These are phyloP conservation scores for Paecilomyces fulvus DNA, from an alignment of 2,329 filamentous ascomycete species.

Conservation along the genomic window DNA sequence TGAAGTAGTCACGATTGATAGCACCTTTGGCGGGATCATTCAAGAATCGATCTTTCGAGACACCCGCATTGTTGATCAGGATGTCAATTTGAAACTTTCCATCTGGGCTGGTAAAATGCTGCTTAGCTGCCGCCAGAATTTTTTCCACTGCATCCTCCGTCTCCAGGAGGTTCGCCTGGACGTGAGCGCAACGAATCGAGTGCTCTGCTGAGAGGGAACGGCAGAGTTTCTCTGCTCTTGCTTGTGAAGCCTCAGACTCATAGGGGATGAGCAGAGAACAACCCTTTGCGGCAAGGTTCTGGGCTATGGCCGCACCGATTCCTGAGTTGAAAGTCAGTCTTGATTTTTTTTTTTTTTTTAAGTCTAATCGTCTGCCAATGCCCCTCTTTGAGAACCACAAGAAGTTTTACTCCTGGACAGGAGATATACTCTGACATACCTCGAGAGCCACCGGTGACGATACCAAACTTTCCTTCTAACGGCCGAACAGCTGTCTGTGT, in stretches of 20 bases:
- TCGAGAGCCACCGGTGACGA: conserved; percentile 71
- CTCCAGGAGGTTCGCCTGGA: conserved; percentile 65
- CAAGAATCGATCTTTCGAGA: conserved; percentile 41
- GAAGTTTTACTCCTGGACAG: conserved; percentile 3
- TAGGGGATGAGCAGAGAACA: conserved; percentile 63
- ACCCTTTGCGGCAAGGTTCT: conserved; percentile 66
- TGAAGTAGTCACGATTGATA: conserved; percentile 58
- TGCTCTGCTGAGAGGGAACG: conserved; percentile 48
- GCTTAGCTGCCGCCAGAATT: conserved; percentile 51
- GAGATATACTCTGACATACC: conserved; percentile 41
- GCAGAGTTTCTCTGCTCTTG: conserved; percentile 47
- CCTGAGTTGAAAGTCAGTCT: conserved; percentile 40
- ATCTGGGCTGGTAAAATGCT: conserved; percentile 43
- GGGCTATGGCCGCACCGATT: conserved; percentile 62
- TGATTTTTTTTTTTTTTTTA: background rate
- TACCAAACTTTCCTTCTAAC: conserved; percentile 67
- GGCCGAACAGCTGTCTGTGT: conserved; percentile 14
- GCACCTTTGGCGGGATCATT: conserved; percentile 57
- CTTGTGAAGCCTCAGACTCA: conserved; percentile 54
- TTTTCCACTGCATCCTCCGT: conserved; percentile 48
- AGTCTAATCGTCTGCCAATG: too few species aligned
- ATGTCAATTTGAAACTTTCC: conserved; percentile 65
- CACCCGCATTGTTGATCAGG: conserved; percentile 78
- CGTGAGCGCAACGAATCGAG: conserved; percentile 50
- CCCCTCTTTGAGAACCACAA: too few species aligned